Conservation (phyloP, 164 flowering plant species). For the Magnolia sinica region DNA sequence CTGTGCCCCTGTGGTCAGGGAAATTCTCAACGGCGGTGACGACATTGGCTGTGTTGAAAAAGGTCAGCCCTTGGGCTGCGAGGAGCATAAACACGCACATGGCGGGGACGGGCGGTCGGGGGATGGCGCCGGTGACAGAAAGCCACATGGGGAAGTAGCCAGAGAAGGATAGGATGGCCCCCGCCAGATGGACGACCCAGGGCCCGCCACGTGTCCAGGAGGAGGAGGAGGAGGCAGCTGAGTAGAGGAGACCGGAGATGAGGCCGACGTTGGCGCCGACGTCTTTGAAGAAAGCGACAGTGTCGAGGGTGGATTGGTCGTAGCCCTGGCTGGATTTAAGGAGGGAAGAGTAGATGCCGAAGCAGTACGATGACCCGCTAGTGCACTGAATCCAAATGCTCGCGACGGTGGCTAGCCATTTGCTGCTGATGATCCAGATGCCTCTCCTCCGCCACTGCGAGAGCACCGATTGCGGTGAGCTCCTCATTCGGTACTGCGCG, state of each 20-base stretch:
- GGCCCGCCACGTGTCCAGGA: slow-evolving; percentile 36
- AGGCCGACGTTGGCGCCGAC: slow-evolving; percentile 88
- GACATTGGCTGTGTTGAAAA: slow-evolving; percentile 79
- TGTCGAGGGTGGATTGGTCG: slow-evolving; percentile 82
- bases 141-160: slow-evolving; percentile 85
- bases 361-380: slow-evolving; percentile 77
- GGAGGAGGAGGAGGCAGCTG: slow-evolving; percentile 28
- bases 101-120: slow-evolving; percentile 49
- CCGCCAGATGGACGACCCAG: slow-evolving; percentile 66
- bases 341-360: slow-evolving; percentile 74
- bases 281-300: slow-evolving; percentile 86
- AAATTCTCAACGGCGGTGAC: slow-evolving; percentile 74
- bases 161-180: slow-evolving; percentile 74
- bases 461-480: background rate
- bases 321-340: slow-evolving; percentile 70
- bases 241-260: slow-evolving; percentile 79
- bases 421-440: slow-evolving; percentile 6
- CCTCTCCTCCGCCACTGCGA: background rate
- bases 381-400: slow-evolving; percentile 85
- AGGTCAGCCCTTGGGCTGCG: slow-evolving; percentile 88
- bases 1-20: slow-evolving; percentile 66
- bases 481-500: background rate
- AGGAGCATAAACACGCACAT: slow-evolving; percentile 76
- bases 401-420: slow-evolving; percentile 65
- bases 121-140: slow-evolving; percentile 57